Base-by-base conservation (phyloP, 495 filamentous ascomycete genomes). In the Jackrogersella minutella region DNA sequence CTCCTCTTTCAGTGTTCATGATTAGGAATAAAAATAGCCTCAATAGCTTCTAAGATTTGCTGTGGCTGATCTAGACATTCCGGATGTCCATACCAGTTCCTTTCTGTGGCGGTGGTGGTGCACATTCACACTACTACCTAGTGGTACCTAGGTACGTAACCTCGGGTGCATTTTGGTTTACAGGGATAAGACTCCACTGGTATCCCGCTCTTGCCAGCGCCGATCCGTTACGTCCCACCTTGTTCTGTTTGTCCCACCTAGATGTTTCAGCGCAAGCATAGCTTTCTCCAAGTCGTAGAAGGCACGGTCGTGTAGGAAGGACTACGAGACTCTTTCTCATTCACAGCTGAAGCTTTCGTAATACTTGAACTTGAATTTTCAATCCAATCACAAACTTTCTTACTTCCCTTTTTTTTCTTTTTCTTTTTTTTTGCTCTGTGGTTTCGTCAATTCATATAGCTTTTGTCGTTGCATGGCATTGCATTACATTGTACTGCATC, bases 181-280 rank as follows among this genome's bases (percentile, higher is more conserved):
- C 40, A 37, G 41, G 17, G 44, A 41, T 60, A 51, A 31, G 10
- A 22, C 47, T 14, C 28, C 26, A 14, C 30, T 58, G 34, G n/a
- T 60, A 61, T 40, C 10, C 39, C 13, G 41, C 41, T n/a, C 57
- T 54, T 60, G 28, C 64, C 49, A 60, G 43, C 33, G 49, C 43
- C 44, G 58, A 64, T 64, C 54, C 56, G 26, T 46, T 9, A 0
- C 13, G 50, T 65, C 66, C 66, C 66, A 61, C 51, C 52, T 52
- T 7, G 26, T 7, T 30, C 26, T 10, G 5, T 6, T 2, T 46
- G 55, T 65, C 61, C 66, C 60, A 60, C 66, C 60, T 37, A 31
- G 46, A 44, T 55, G 41, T 53, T 58, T 53, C 22, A 66, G 61
- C 47, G 31, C 56, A 54, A 31, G 44, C 56, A 53, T 43, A 41